These are phyloP conservation scores for Pontederia paniculata DNA, from an alignment of 176 grass and related monocot species.

Conservation along the genomic window DNA sequence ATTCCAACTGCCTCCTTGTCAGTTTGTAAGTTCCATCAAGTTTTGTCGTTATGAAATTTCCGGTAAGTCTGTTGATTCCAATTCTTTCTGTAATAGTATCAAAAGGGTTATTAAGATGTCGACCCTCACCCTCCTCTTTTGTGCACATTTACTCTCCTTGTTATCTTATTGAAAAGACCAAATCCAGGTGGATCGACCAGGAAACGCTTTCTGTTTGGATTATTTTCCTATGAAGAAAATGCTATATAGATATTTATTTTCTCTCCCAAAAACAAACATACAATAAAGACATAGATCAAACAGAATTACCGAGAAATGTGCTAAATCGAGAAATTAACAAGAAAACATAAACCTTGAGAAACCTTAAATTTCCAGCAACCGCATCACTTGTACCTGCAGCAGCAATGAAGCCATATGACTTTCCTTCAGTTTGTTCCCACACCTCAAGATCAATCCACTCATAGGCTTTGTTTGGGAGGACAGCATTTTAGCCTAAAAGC, in stretches of 20 bases:
- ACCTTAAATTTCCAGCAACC: constrained; percentile 69
- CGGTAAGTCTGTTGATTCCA: constrained; percentile 87
- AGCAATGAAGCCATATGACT: constrained; percentile 70
- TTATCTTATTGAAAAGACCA: constrained; percentile 90
- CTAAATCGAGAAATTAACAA: constrained; percentile 18
- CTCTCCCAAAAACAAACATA: too few species aligned
- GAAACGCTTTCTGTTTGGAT: constrained; percentile 68
- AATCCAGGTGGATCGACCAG: constrained; percentile 87
- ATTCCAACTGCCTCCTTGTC: constrained; percentile 93
- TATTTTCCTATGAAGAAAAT: constrained; percentile 54
- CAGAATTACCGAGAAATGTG: constrained; percentile 12
- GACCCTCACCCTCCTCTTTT: constrained; percentile 90
- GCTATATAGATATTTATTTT: too few species aligned
- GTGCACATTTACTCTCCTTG: constrained; percentile 90
- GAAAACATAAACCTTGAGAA: constrained; percentile 65
- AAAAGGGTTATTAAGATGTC: constrained; percentile 88
- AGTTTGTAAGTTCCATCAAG: constrained; percentile 77
- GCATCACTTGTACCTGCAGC: constrained; percentile 87
- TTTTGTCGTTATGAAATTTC: constrained; percentile 82
- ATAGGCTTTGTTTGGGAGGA: too few species aligned
- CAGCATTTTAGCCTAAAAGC: too few species aligned
- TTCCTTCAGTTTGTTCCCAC: constrained; percentile 69
- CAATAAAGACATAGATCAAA: constrained; percentile 11
- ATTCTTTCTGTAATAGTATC: constrained; percentile 97
- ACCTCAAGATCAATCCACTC: constrained; percentile 94